These are phyloP conservation scores for Uronychia binucleata DNA, from an alignment of 73 alveolate species.

Conservation along the genomic window DNA sequence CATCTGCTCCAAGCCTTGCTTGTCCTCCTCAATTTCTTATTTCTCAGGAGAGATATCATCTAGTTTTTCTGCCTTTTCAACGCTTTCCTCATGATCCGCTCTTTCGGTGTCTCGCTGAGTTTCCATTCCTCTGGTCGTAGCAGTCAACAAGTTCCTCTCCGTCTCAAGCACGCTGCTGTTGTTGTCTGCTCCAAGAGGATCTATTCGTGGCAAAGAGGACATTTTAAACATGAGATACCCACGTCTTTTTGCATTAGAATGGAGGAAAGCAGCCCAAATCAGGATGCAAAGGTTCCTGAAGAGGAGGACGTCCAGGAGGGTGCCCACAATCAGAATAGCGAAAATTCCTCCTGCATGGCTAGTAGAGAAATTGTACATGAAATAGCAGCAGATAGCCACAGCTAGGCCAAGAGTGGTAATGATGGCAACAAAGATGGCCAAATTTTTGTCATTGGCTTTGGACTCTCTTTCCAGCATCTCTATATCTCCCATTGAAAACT, in stretches of 20 bases:
- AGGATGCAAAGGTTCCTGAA: not conserved
- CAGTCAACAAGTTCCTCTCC: not conserved
- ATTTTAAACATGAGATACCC: not conserved
- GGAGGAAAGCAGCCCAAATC: not conserved
- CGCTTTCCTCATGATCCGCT: not conserved
- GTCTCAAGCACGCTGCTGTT: not conserved
- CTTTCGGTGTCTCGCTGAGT: not conserved
- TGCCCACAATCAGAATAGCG: not conserved
- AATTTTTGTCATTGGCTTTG: not conserved
- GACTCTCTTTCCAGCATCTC: not conserved
- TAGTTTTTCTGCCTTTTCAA: not conserved
- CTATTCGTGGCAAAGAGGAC: not conserved
- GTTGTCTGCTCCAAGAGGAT: not conserved
- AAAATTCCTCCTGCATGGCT: not conserved
- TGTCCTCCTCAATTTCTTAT: not conserved
- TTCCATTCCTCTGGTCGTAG: not conserved
- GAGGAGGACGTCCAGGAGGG: not conserved
- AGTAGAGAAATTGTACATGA: constrained; percentile 4
- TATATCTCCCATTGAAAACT: not conserved
- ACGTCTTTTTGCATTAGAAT: not conserved
- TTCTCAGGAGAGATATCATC: not conserved
- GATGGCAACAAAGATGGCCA: not conserved
- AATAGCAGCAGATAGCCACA: constrained; percentile 45
- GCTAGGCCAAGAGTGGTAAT: constrained; percentile 1
- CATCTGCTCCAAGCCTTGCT: too few species aligned